Conservation (phyloP, 192 early-diverging fungal species). For the Funneliformis geosporum region DNA sequence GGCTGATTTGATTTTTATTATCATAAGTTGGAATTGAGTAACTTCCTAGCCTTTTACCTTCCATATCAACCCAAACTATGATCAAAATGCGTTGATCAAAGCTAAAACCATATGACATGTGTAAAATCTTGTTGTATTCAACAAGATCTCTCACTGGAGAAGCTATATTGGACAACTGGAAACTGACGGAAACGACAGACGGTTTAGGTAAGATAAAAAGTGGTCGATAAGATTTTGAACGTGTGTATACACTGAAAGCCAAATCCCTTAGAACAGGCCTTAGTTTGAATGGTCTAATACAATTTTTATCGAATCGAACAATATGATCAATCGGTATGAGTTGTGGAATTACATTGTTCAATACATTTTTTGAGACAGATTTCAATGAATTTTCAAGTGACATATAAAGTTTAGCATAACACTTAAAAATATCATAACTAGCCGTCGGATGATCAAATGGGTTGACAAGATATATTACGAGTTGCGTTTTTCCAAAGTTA, state of each 20-base stretch:
- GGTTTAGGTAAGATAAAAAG: constrained; percentile 13
- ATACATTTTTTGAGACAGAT: not conserved
- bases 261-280: not conserved
- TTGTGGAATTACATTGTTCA: constrained; percentile 5
- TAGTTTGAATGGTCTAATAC: not conserved
- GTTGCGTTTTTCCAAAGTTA: not conserved
- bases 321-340: constrained; percentile 22
- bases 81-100: constrained; percentile 9
- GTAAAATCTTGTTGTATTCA: constrained; percentile 7
- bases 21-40: not conserved
- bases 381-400: not conserved
- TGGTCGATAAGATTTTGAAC: not conserved
- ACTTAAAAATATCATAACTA: constrained; percentile 13
- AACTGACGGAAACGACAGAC: not conserved
- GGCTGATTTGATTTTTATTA: not conserved
- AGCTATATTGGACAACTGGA: not conserved
- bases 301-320: not conserved
- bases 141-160: not conserved
- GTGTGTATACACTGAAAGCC: constrained; percentile 23
- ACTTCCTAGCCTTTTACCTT: not conserved
- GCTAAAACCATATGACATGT: constrained; percentile 21
- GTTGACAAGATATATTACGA: constrained; percentile 22
- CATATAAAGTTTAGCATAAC: constrained; percentile 1
- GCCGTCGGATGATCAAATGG: not conserved
- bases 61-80: constrained; percentile 12